A percentile compares a stretch with the other conserved stretches of the same genome.
phyloP scores from a whole-genome alignment of 1,284 basidiomycete species.

The Tausonia pullulans region DNA sequence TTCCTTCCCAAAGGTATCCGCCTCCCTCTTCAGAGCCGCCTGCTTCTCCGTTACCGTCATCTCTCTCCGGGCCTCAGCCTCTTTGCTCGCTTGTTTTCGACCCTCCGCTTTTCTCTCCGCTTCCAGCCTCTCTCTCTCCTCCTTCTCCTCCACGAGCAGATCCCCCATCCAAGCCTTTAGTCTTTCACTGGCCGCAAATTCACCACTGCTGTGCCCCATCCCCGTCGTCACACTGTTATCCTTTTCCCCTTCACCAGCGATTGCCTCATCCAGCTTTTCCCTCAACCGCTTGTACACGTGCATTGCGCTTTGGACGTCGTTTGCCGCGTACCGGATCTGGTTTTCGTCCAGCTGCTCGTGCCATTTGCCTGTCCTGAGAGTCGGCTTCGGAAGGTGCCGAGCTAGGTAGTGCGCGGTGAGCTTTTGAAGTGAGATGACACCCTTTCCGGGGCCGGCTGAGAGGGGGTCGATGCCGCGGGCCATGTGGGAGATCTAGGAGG shows the following conservation, averaged over 20 bases:
- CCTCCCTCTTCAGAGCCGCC: neutral
- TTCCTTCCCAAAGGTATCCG: too few species aligned
- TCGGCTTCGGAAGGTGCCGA: conserved; percentile 10
- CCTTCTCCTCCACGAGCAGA: neutral
- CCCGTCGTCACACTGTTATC: too few species aligned
- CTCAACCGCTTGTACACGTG: too few species aligned
- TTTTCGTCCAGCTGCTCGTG: neutral
- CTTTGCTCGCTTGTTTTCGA: neutral
- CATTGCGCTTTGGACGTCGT: neutral
- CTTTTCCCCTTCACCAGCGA: too few species aligned
- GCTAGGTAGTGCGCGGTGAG: neutral
- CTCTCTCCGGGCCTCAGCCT: too few species aligned
- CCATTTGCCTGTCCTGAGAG: conserved; percentile 11
- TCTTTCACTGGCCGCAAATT: too few species aligned
- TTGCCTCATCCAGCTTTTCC: too few species aligned
- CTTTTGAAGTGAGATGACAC: conserved; percentile 6
- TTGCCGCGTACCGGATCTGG: neutral
- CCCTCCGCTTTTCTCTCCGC: neutral
- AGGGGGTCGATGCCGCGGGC: conserved; percentile 4
- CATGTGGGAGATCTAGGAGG: conserved; percentile 6
- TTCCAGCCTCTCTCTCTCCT: neutral
- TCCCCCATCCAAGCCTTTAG: neutral
- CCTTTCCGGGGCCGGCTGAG: neutral
- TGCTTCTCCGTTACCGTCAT: neutral
- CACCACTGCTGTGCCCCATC: too few species aligned